phyloP scores from a whole-genome alignment of 768 basidiomycete species.

The Tylopilus balloui region DNA sequence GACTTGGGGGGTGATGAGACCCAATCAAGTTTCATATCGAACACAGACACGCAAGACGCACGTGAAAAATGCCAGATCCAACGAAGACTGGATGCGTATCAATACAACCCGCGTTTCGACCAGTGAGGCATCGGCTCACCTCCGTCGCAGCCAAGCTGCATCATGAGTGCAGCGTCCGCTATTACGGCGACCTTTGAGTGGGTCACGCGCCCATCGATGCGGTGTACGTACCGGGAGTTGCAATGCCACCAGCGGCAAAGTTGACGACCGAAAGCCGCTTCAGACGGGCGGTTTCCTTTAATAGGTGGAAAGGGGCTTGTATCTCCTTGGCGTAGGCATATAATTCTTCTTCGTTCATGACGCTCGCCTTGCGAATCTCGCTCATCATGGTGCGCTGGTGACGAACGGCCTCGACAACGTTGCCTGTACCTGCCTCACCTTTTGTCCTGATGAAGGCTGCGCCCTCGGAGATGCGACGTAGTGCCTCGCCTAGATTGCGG shows the following conservation, averaged over 20 bases:
- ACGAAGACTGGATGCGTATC: conserved; percentile 70
- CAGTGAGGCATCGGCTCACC: conserved; percentile 44
- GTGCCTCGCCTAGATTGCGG: conserved; percentile 90
- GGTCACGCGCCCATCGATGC: background rate
- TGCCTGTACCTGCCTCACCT: conserved; percentile 87
- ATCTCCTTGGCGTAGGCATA: conserved; percentile 91
- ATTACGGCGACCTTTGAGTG: conserved; percentile 3
- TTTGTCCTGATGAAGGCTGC: conserved; percentile 99
- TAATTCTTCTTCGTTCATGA: conserved; percentile 93
- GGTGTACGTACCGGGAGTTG: conserved; percentile 68
- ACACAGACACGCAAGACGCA: conserved; percentile 34
- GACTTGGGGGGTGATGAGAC: conserved; percentile 47
- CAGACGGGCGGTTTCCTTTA: conserved; percentile 93
- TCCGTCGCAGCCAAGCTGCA: conserved; percentile 97
- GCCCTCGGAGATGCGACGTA: conserved; percentile 94
- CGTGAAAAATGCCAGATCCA: conserved; percentile 95
- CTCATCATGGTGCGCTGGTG: conserved; percentile 81
- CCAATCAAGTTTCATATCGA: background rate
- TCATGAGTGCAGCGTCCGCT: conserved; percentile 98
- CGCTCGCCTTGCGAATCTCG: conserved; percentile 80
- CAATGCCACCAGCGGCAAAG: conserved; percentile 93
- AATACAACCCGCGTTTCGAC: background rate
- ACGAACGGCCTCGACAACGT: conserved; percentile 90
- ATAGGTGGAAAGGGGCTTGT: conserved; percentile 88
- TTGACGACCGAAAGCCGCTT: conserved; percentile 94